Evolutionary conservation across 2,329 filamentous ascomycete species (phyloP), one percentile per base, ranked within the genome.

Genomic region (Chalaropsis ovoidea): DNA sequence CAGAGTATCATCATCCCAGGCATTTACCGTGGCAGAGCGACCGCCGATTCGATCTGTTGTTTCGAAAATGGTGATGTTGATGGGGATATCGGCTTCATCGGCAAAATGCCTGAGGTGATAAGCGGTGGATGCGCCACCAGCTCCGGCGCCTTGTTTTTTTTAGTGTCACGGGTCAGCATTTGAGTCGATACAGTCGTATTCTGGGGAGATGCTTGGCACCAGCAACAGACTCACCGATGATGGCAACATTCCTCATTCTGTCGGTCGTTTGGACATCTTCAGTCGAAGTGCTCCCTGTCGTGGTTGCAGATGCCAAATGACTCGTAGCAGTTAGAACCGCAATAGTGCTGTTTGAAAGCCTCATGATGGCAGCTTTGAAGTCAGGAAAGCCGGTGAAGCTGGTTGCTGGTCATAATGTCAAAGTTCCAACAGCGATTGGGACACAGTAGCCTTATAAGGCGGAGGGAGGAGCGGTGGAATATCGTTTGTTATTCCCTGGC

Each of bases 61-160:
- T 72, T 99, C 94, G 73, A 93, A 96, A 35, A 99, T 79, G 24
- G 91, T 95, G 71, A 97, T 87, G 70, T 95, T 88, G 67, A 93
- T 73, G 1, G 80, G 77, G 19, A 88, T 74, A 19, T 77, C 77
- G n/a, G 80, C 78, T 67, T 82, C 76, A 3, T 82, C 76, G 24
- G 89, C 87, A 74, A 86, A 92, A 71, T 87, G 83, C 47, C 81
- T 81, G 60, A 99, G 79, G 72, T 93, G 85, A 75, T 94, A 96
- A 0, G 94, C 92, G 2, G 91, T 80, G 1, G 92, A 95, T 3
- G 94, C 85, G 39, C 94, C 94, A 39, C 85, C 93, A 54, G 94
- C 87, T 60, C 94, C 94, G 70, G 93, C 93, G 68, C 94, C 93
- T 95, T 31, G 13, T 35, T 52, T 13, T 4, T 39, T 6, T 39